Percentiles rank a stretch among this genome's conserved stretches.
Evolutionary conservation across 768 basidiomycete species (phyloP).

Genomic region (Termitomyces sp.): DNA sequence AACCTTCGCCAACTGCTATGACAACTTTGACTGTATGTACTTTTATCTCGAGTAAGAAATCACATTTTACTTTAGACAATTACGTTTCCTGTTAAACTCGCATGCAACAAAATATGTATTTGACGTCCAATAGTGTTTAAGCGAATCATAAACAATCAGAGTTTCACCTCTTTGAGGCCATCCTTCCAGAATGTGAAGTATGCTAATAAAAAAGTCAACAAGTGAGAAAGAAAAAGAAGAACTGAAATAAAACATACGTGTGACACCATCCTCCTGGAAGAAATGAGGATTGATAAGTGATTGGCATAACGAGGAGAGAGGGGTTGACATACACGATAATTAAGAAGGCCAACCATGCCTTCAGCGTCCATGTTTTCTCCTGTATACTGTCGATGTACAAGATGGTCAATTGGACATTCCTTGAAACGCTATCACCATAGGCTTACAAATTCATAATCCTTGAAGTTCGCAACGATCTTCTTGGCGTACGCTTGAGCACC

Average conservation of each 20-base stretch:
- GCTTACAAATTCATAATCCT: conserved; percentile 89
- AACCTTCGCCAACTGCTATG: background rate
- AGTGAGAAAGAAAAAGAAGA: background rate
- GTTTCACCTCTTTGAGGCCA: conserved; percentile 79
- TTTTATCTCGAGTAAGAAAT: background rate
- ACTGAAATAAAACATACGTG: conserved; percentile 49
- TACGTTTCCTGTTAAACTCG: background rate
- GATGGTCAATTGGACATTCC: background rate
- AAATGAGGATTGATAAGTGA: conserved; percentile 2
- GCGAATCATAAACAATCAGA: conserved; percentile 30
- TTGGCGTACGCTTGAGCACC: conserved; percentile 74
- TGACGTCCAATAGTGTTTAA: conserved; percentile 9
- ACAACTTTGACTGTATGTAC: background rate
- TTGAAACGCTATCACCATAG: conserved; percentile 3
- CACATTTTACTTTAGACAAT: background rate
- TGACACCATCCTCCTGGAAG: conserved; percentile 67
- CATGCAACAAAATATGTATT: background rate
- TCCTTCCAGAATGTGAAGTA: conserved; percentile 97
- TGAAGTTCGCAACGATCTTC: conserved; percentile 86
- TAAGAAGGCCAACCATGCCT: conserved; percentile 91
- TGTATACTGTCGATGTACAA: conserved; percentile 45
- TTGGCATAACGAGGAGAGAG: background rate
- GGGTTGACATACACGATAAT: conserved; percentile 68
- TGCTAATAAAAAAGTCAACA: conserved; percentile 37
- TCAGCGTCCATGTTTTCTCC: conserved; percentile 79